A percentile compares a stretch with the other conserved stretches of the same genome.
Conservation (phyloP, 257 asterid species). For the Ilex asprella region DNA sequence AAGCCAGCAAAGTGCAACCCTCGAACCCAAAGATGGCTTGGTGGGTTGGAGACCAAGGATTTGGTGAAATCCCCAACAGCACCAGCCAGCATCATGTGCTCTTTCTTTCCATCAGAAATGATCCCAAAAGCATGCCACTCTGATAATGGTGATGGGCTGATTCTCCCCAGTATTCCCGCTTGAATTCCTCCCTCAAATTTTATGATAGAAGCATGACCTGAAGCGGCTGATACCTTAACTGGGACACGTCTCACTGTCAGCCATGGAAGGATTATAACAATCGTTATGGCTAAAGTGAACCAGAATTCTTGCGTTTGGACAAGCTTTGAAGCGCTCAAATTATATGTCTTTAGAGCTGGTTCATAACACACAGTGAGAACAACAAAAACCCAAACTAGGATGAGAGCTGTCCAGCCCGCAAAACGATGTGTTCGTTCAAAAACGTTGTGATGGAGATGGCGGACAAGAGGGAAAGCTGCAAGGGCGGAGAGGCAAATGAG, state of each 20-base stretch:
- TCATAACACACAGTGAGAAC: neutral
- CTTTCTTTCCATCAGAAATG: neutral
- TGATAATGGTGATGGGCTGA: neutral
- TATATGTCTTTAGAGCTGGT: neutral
- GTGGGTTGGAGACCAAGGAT: neutral
- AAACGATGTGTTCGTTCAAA: neutral
- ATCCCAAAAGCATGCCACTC: neutral
- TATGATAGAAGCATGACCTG: neutral
- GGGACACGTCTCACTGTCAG: neutral
- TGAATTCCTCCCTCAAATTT: neutral
- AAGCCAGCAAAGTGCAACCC: neutral
- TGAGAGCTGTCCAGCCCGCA: neutral
- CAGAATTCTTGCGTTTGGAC: neutral
- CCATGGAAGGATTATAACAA: neutral
- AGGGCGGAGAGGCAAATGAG: neutral
- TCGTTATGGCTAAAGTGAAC: neutral
- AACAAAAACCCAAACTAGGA: neutral
- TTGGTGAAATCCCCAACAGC: neutral
- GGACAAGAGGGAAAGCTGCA: neutral
- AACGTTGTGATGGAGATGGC: neutral
- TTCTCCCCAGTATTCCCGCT: neutral
- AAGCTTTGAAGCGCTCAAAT: neutral
- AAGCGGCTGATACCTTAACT: neutral
- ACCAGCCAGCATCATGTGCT: neutral
- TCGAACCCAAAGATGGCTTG: neutral